Percentiles rank a stretch among this genome's conserved stretches.
Evolutionary conservation across 2,329 filamentous ascomycete species (phyloP).

Genomic region (Fusarium vanettenii): DNA sequence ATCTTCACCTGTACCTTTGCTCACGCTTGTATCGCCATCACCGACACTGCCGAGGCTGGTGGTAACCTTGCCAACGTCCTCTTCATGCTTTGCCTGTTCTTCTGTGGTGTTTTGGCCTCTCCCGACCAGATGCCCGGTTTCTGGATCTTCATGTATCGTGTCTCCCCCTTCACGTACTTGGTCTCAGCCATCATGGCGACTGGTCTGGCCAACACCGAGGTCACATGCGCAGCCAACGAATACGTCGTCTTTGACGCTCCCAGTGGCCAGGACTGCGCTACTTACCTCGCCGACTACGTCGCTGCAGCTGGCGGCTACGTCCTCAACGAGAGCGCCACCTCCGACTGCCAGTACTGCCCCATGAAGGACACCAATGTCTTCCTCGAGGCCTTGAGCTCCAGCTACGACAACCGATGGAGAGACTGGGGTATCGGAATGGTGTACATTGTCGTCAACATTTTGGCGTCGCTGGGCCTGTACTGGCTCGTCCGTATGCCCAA

Average conservation of each 20-base stretch:
- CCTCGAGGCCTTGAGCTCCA: conserved; percentile 54
- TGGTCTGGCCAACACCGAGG: conserved; percentile 41
- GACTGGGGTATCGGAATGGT: conserved; percentile 68
- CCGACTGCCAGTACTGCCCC: conserved; percentile 60
- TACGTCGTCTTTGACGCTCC: conserved; percentile 72
- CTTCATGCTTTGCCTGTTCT: conserved; percentile 73
- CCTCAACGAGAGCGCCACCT: conserved; percentile 63
- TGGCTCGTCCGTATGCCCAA: conserved; percentile 59
- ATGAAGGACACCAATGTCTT: conserved; percentile 55
- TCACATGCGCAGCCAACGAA: conserved; percentile 72
- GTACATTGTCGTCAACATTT: conserved; percentile 65
- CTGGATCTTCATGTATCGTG: conserved; percentile 80
- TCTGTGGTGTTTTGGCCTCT: conserved; percentile 72
- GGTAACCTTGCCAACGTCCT: conserved; percentile 75
- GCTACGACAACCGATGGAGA: conserved; percentile 65
- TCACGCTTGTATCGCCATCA: conserved; percentile 71
- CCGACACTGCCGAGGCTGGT: conserved; percentile 73
- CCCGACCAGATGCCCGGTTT: conserved; percentile 71
- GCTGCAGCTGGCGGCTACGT: conserved; percentile 59
- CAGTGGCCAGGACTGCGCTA: conserved; percentile 60
- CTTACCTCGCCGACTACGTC: conserved; percentile 65
- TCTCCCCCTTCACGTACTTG: conserved; percentile 65
- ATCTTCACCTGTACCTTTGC: conserved; percentile 77
- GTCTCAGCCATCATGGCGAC: conserved; percentile 43
- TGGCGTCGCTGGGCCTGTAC: conserved; percentile 62